phyloP scores from a whole-genome alignment of 2,329 filamentous ascomycete genomes.

The Fusarium keratoplasticum region DNA sequence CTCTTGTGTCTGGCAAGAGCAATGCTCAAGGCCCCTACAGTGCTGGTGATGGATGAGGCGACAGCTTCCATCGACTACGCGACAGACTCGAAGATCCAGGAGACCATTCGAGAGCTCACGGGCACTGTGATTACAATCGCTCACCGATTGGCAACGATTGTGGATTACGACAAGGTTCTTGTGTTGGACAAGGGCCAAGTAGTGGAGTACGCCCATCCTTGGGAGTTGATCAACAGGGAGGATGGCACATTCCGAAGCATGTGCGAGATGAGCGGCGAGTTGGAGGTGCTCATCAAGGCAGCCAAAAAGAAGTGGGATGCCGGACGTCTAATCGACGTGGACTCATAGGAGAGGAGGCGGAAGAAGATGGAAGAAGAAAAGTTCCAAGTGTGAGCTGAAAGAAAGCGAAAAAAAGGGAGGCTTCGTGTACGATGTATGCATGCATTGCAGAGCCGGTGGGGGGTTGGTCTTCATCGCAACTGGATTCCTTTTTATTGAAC shows the following conservation, averaged over 20 bases:
- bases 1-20: slow-evolving; percentile 93
- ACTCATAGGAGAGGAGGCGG: slow-evolving; percentile 36
- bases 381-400: not conserved
- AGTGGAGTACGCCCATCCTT: slow-evolving; percentile 91
- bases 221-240: slow-evolving; percentile 79
- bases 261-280: slow-evolving; percentile 74
- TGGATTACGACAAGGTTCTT: slow-evolving; percentile 97
- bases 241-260: slow-evolving; percentile 73
- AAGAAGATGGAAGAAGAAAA: slow-evolving; percentile 25
- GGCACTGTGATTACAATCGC: slow-evolving; percentile 98
- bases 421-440: slow-evolving; percentile 11
- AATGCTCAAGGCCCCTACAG: slow-evolving; percentile 88
- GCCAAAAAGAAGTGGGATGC: slow-evolving; percentile 66
- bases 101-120: slow-evolving; percentile 91
- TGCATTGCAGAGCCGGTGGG: not conserved
- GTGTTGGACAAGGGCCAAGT: slow-evolving; percentile 91
- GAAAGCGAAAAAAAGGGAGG: slow-evolving; percentile 11
- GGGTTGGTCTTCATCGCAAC: not conserved
- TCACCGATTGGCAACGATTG: slow-evolving; percentile 94
- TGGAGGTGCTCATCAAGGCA: slow-evolving; percentile 61
- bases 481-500: slow-evolving; percentile 3
- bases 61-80: slow-evolving; percentile 97
- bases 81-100: slow-evolving; percentile 95
- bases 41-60: slow-evolving; percentile 99
- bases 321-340: slow-evolving; percentile 51